Base-by-base conservation (phyloP, 129 eudicot genomes). In the Artemisia annua region DNA sequence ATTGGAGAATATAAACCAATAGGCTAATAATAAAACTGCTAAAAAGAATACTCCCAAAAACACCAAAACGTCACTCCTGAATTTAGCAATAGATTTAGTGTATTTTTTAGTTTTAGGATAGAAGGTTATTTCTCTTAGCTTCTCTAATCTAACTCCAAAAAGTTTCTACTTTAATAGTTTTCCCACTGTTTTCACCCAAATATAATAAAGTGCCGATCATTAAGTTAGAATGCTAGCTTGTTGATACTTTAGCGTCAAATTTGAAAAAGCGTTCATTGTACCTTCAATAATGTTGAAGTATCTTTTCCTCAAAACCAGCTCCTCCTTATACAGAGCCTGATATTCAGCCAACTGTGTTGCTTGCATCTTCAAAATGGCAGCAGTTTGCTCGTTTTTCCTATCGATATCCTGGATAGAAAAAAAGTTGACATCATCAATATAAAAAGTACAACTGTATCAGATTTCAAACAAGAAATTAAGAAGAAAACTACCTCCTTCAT, bases 211-310 rank as follows among this genome's bases (percentile, higher is more conserved):
- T 39, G 46, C 46, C 46, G 46, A 7, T 39, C 46, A 7, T 39
- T 39, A 39, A 39, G 46, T 39, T 39, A 39, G 46, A 39, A 39
- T 7, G 46, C 46, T 39, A 35, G 46, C 46, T 39, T 39, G 46
- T 39, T 39, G 62, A 66, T 53, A 15, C 7, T n/a, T 24, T n/a
- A n/a, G n/a, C 14, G 22, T 71, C 30, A 17, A 3, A 51, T n/a
- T 54, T 6, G 13, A 55, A 50, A 0, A 51, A 9, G 30, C 19
- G 32, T 68, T 68, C 48, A 16, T 58, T 74, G 3, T 75, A 90
- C 99, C 99, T 95, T 95, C 99, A 1, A 95, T 95, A 49, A 84
- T 86, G 82, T 95, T 95, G 26, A 95, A 95, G 73, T 95, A 95
- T 48, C 91, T 75, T 67, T 95, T 95, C 67, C 99, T 87, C 75